Conservation (phyloP, 371 early-diverging fungal species). For the Mucor irregularis region DNA sequence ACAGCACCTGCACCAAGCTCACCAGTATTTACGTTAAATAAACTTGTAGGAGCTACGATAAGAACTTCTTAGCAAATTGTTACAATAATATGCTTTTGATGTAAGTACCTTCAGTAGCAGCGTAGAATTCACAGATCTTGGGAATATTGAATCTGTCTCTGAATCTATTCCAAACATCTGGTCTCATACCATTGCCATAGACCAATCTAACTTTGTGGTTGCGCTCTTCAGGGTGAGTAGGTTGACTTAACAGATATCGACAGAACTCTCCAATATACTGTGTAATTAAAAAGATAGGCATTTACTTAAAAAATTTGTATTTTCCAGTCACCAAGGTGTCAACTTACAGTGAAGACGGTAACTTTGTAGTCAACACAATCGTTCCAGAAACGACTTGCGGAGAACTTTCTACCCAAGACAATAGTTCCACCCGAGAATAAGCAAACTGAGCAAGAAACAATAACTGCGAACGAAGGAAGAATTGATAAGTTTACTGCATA, state of each 20-base stretch:
- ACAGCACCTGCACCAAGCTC: slow-evolving; percentile 55
- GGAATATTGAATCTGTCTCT: slow-evolving; percentile 50
- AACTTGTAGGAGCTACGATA: slow-evolving; percentile 23
- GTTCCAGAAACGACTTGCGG: slow-evolving; percentile 50
- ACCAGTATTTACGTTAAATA: slow-evolving; percentile 52
- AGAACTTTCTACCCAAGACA: slow-evolving; percentile 50
- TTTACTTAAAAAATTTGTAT: too few relatives aligned
- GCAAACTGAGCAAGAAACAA: slow-evolving; percentile 31
- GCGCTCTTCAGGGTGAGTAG: slow-evolving; percentile 49
- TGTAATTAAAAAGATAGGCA: not conserved
- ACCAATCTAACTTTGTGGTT: slow-evolving; percentile 49
- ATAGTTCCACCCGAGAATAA: slow-evolving; percentile 39
- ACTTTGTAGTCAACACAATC: slow-evolving; percentile 47
- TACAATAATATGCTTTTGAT: not conserved
- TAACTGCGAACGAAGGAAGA: slow-evolving; percentile 15
- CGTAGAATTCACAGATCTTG: slow-evolving; percentile 62
- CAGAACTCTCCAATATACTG: slow-evolving; percentile 74
- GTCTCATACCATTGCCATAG: slow-evolving; percentile 72
- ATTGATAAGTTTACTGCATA: not conserved
- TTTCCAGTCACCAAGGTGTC: not conserved
- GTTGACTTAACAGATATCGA: slow-evolving; percentile 60
- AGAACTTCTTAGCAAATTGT: not conserved
- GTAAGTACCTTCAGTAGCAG: slow-evolving; percentile 52
- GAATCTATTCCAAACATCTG: slow-evolving; percentile 67
- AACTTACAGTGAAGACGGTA: slow-evolving; percentile 38